Percentiles rank a stretch among this genome's conserved stretches.
phyloP scores from a whole-genome alignment of 1,284 basidiomycete species.

The Laetiporus sulphureus region DNA sequence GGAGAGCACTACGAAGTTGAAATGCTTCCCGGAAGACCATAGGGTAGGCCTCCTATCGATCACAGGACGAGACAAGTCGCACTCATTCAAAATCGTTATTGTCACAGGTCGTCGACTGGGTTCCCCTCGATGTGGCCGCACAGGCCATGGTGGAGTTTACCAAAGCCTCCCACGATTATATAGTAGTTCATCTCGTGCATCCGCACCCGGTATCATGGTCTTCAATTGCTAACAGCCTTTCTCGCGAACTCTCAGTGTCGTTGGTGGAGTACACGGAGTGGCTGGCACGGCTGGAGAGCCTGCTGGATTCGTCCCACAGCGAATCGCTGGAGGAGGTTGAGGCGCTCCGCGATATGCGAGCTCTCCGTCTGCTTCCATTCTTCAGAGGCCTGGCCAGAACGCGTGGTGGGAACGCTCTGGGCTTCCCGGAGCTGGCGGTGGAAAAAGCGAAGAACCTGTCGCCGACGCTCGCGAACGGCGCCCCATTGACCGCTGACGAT shows the following conservation, averaged over 20 bases:
- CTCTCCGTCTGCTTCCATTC: conserved; percentile 2
- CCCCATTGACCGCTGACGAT: not conserved
- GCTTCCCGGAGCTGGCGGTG: not conserved
- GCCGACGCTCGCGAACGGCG: not conserved
- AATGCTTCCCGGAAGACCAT: conserved; percentile 3
- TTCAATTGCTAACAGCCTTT: conserved; percentile 12
- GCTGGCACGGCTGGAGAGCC: conserved; percentile 12
- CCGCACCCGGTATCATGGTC: conserved; percentile 18
- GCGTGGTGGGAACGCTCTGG: not conserved
- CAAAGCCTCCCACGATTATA: conserved; percentile 9
- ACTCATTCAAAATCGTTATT: not conserved
- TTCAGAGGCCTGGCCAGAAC: not conserved
- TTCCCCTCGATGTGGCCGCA: conserved; percentile 18
- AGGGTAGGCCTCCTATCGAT: not conserved
- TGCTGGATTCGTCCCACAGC: not conserved
- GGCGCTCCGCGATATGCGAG: not conserved
- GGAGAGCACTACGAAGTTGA: not conserved
- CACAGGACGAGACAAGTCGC: no score
- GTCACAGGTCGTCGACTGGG: conserved; percentile 17
- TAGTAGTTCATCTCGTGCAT: conserved; percentile 24
- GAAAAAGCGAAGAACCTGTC: not conserved
- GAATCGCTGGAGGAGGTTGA: not conserved
- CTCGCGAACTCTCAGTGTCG: conserved; percentile 12
- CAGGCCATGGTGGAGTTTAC: conserved; percentile 18
- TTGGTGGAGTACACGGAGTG: conserved; percentile 18